These are phyloP conservation scores for Aspergillaceae sp. DNA, from an alignment of 2,329 filamentous ascomycete species.

Conservation along the genomic window DNA sequence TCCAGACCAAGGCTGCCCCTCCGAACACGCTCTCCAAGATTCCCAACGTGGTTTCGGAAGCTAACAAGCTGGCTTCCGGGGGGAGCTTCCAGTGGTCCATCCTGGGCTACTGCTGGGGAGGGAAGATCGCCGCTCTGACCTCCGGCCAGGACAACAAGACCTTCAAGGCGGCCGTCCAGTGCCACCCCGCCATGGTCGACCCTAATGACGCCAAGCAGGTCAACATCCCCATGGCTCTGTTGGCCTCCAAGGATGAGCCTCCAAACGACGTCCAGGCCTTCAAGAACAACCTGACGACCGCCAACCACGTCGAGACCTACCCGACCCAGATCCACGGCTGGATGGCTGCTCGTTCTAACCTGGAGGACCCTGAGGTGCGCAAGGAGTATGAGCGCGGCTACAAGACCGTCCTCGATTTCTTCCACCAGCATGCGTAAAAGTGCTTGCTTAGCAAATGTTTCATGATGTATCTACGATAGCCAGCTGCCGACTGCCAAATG, in stretches of 20 bases:
- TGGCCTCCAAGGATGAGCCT: constrained; percentile 50
- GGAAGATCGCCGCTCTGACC: constrained; percentile 49
- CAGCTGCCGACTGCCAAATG: background rate
- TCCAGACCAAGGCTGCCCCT: constrained; percentile 49
- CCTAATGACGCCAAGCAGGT: constrained; percentile 48
- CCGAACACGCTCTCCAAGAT: constrained; percentile 49
- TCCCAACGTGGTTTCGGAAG: constrained; percentile 46
- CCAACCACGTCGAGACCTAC: constrained; percentile 38
- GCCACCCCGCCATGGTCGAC: constrained; percentile 55
- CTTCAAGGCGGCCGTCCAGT: constrained; percentile 51
- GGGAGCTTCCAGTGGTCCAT: constrained; percentile 49
- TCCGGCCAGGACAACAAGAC: constrained; percentile 40
- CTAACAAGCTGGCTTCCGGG: constrained; percentile 38
- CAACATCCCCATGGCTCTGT: constrained; percentile 49
- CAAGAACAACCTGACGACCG: constrained; percentile 28
- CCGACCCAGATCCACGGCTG: constrained; percentile 38
- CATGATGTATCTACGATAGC: background rate
- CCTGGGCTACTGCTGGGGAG: constrained; percentile 55
- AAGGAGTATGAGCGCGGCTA: constrained; percentile 40
- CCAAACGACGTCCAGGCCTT: constrained; percentile 40
- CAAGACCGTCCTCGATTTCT: constrained; percentile 31
- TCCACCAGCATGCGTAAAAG: constrained; percentile 31
- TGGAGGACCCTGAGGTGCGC: constrained; percentile 32
- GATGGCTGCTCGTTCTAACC: constrained; percentile 37
- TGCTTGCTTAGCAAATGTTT: background rate